Conservation (phyloP, 805 yeast species). For the Ogataea naganishii region DNA sequence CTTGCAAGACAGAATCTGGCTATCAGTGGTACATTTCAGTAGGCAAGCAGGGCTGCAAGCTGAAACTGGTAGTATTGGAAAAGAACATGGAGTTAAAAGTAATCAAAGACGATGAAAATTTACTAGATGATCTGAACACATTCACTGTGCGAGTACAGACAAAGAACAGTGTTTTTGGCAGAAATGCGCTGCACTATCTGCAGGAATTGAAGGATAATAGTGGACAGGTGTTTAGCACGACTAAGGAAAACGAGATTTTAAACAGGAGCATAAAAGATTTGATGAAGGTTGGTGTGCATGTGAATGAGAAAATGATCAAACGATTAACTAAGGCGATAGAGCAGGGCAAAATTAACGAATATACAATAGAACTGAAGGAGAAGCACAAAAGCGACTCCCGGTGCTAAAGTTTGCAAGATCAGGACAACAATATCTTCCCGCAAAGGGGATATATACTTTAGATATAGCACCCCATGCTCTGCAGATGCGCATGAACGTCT, state of each 20-base stretch:
- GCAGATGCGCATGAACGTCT: too few relatives aligned
- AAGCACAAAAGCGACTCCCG: conserved; percentile 14
- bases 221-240: conserved; percentile 6
- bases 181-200: conserved; percentile 5
- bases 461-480: too few relatives aligned
- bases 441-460: too few relatives aligned
- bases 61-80: conserved; percentile 12
- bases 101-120: conserved; percentile 20
- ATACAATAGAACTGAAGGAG: conserved; percentile 18
- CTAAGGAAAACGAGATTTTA: conserved; percentile 9
- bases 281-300: conserved; percentile 13
- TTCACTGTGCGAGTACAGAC: conserved; percentile 19
- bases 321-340: conserved; percentile 14
- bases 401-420: too few relatives aligned
- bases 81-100: conserved; percentile 11
- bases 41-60: conserved; percentile 9
- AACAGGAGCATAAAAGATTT: conserved; percentile 14
- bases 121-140: conserved; percentile 14
- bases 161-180: conserved; percentile 13
- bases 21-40: conserved; percentile 8
- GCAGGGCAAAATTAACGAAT: conserved; percentile 19
- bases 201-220: conserved; percentile 5
- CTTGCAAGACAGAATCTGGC: conserved; percentile 1
- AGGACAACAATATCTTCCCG: too few relatives aligned
- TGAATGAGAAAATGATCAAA: conserved; percentile 11